Evolutionary conservation across 768 basidiomycete genomes (phyloP), one percentile per base, ranked within the genome.

Genomic region (Amanita rimosa): DNA sequence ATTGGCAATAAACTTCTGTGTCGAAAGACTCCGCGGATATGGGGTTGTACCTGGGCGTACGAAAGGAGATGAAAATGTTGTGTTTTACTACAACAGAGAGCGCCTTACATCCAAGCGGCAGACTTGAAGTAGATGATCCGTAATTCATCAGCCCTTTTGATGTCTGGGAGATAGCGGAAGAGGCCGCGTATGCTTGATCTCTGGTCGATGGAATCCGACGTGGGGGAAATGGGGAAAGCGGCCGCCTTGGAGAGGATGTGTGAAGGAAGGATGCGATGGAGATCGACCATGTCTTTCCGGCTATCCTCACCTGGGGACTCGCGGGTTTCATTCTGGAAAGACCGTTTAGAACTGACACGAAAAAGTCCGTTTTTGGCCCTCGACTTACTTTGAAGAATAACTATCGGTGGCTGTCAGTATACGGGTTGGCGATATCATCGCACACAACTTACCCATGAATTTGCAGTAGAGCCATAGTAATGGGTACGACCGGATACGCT

Each of bases 401-500:
- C 85, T 88, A 27, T 41, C 33, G 24, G 43, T 51, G 52, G 46
- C 52, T 26, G 59, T 49, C 46, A 52, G 49, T 26, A 44, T n/a
- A n/a, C n/a, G 36, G 46, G 14, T 36, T 24, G n/a, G 22, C n/a
- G 24, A 24, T 31, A 49, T 21, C 21, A 43, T 41, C 50, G 41
- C 51, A 31, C 31, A 50, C 17, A 38, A 62, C 79, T 53, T 57
- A 86, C 85, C 78, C 78, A 85, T 10, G 85, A 87, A 54, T 80
- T 85, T 17, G 85, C 85, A 19, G 73, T 83, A 27, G 81, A 80
- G 9, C 85, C 85, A 54, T 74, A 86, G 57, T 84, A 88, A 58
- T 83, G 87, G 19, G 85, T 76, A 39, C 79, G 76, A 6, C 86
- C 86, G 1, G 81, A 78, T 17, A 81, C 65, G 41, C 72, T 81